Evolutionary conservation across 495 filamentous ascomycete genomes (phyloP), one percentile per base, ranked within the genome.

Genomic region (Penicillium verhagenii): DNA sequence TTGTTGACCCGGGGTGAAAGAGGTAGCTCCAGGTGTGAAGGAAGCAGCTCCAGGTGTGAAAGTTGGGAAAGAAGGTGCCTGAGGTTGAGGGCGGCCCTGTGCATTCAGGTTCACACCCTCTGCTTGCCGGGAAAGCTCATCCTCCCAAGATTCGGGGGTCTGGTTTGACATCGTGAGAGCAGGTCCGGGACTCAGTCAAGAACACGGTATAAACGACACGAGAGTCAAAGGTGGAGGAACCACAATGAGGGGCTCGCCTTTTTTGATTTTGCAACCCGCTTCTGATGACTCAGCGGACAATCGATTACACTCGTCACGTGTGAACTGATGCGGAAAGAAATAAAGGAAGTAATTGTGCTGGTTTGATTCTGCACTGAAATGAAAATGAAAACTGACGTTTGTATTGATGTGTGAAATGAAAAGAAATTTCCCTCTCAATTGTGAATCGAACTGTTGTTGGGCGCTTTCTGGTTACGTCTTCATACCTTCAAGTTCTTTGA

Each of bases 71-170:
- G 75, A 52, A 59, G 76, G 61, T 61, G 79, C 76, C 69, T 82
- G 83, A 56, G 79, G 73, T 67, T 85, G 84, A 37, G 92, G 68
- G 60, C 90, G 91, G 70, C 90, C 79, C 63, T 89, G 86, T 58
- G 86, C 80, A 71, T 93, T 92, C 68, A 87, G 81, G 52, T 90
- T 84, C 58, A 96, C 84, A 59, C 88, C 84, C 54, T 94, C 89
- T 49, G 96, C 89, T 76, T 96, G 90, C 44, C 84, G 87, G 33
- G 90, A 85, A 67, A 91, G 86, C 55, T 96, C 94, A 61, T 98
- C 91, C 76, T 98, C 94, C 94, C 94, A 98, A 18, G 89, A 93
- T 56, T 96, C 91, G 43, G 90, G 86, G 33, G 79, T 77, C 55
- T 89, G 82, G 63, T 80, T 81, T 47, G 92, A 87, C 92, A 97